phyloP scores from a whole-genome alignment of 2,329 filamentous ascomycete species.

The Dactylellina cionopaga region DNA sequence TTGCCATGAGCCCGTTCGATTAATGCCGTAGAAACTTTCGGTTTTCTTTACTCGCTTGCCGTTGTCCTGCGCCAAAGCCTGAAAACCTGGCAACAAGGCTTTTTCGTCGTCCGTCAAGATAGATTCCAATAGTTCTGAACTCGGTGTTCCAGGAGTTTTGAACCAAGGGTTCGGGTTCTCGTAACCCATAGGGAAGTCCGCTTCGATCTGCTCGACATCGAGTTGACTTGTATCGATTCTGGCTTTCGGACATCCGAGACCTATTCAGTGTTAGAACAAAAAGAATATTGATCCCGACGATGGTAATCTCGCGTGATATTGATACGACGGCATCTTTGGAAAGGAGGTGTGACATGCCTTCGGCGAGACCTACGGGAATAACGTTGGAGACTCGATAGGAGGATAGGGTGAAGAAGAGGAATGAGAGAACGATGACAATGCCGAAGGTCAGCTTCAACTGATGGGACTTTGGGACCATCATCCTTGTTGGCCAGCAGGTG shows the following conservation, averaged over 20 bases:
- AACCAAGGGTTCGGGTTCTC: conserved; percentile 45
- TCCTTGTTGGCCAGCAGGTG: not conserved
- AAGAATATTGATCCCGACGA: no score
- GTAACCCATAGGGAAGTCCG: conserved; percentile 42
- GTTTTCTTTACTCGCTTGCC: conserved; percentile 14
- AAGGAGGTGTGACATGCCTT: conserved; percentile 5
- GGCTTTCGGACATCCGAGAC: no score
- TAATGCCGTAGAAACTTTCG: conserved; percentile 43
- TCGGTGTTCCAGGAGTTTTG: conserved; percentile 19
- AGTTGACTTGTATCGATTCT: conserved; percentile 9
- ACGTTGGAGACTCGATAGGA: conserved; percentile 33
- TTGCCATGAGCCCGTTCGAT: conserved; percentile 39
- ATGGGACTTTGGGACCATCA: not conserved
- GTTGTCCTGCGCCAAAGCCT: not conserved
- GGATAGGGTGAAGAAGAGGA: conserved; percentile 24
- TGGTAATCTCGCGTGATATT: no score
- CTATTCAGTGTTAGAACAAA: no score
- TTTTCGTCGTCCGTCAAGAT: conserved; percentile 22
- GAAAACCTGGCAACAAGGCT: conserved; percentile 10
- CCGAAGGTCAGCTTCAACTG: conserved; percentile 24
- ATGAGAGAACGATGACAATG: conserved; percentile 19
- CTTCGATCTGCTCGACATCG: conserved; percentile 46
- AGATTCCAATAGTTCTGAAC: not conserved
- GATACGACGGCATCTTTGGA: no score
- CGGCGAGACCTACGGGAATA: conserved; percentile 4